Base-by-base conservation (phyloP, 192 early-diverging fungal species). In the Chytriomyces sp. region DNA sequence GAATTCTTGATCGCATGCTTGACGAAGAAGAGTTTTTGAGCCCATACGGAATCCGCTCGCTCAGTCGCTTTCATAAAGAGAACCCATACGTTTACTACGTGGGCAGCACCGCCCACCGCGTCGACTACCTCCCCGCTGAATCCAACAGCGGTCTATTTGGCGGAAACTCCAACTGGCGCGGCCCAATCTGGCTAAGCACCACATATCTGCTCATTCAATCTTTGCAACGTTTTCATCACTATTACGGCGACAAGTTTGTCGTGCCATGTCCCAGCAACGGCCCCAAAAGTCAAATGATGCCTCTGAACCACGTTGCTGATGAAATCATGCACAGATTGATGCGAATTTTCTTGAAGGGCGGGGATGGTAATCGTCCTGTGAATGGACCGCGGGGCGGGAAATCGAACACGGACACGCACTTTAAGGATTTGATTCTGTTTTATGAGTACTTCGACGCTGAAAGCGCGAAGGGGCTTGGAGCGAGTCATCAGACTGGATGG, bases 401-500 rank as follows among this genome's bases (percentile, higher is more conserved):
- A 61, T 35, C 82, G n/a, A 78, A 88, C 62, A 67, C 61, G 46
- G 86, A 84, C 50, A 69, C 79, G 13, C 23, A 75, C 48, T 88
- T 84, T 43, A 88, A 84, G 82, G 84, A 88, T 57, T 64, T 80
- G 45, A 80, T 87, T 10, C 63, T 80, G 43, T 88, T 87, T 35
- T 87, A 83, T 64, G 87, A 88, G 72, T 88, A 87, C 69, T 88
- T 88, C 76, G 66, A 88, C 67, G 81, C 77, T 26, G 87, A 88
- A 61, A 83, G 72, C 16, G 87, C 82, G 11, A 81, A 75, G 76
- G 87, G 87, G 6, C 20, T 88, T 5, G 87, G 87, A 5, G 87
- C 87, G 11, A 79, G 79, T n/a, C 87, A 88, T 80, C 87, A 88
- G 67, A 88, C 87, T 7, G 87, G 87, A 1, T 88, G 87, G 87